Evolutionary conservation across 495 filamentous ascomycete species (phyloP).

Genomic region (Podospora tetraspora): DNA sequence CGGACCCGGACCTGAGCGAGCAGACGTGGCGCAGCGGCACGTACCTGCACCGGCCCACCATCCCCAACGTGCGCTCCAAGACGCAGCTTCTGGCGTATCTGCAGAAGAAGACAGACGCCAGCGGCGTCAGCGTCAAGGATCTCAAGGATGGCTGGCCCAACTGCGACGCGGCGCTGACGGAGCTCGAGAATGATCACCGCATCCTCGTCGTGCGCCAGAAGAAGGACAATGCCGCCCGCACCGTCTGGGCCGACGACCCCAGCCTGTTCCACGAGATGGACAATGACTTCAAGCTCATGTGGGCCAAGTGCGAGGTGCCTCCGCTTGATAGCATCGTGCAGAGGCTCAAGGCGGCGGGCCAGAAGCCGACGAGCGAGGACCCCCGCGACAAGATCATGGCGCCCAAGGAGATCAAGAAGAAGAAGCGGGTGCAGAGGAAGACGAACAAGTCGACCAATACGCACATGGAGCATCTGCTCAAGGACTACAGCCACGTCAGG

Average conservation of each 20-base stretch:
- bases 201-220: slow-evolving; percentile 82
- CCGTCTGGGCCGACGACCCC: slow-evolving; percentile 85
- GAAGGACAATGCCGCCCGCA: slow-evolving; percentile 80
- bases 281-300: slow-evolving; percentile 72
- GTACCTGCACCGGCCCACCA: slow-evolving; percentile 71
- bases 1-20: slow-evolving; percentile 51
- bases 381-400: slow-evolving; percentile 56
- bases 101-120: slow-evolving; percentile 72
- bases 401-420: slow-evolving; percentile 62
- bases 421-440: slow-evolving; percentile 60
- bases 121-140: slow-evolving; percentile 75
- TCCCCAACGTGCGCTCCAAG: slow-evolving; percentile 67
- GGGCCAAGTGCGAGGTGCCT: slow-evolving; percentile 76
- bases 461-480: slow-evolving; percentile 84
- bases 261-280: slow-evolving; percentile 71
- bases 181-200: slow-evolving; percentile 71
- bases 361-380: slow-evolving; percentile 73
- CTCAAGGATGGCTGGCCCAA: slow-evolving; percentile 92
- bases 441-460: slow-evolving; percentile 85
- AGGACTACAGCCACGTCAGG: slow-evolving; percentile 67
- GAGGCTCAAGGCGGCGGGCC: slow-evolving; percentile 64
- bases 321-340: slow-evolving; percentile 67
- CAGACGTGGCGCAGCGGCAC: slow-evolving; percentile 55
- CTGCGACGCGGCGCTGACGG: slow-evolving; percentile 68
- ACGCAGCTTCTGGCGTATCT: slow-evolving; percentile 73